These are phyloP conservation scores for Coriaria nepalensis DNA, from an alignment of 306 rosid genomes.

Conservation along the genomic window DNA sequence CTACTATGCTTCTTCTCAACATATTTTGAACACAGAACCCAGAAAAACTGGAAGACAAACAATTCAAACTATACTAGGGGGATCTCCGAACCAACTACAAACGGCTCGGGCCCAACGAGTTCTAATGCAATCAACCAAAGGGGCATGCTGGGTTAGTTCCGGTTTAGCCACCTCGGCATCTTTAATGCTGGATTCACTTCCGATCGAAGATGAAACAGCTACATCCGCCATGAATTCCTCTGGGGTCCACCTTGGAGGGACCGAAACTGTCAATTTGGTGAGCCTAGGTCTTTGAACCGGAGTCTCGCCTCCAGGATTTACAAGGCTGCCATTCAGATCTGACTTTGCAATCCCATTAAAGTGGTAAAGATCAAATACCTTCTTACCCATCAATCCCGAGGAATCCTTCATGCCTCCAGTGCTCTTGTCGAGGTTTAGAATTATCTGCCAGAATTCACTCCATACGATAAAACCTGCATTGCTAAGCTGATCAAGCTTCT, in stretches of 20 bases:
- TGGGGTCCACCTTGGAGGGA: conserved; percentile 97
- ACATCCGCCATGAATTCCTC: conserved; percentile 91
- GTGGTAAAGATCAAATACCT: conserved; percentile 80
- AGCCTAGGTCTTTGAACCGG: conserved; percentile 84
- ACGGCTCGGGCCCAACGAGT: conserved; percentile 89
- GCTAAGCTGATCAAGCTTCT: conserved; percentile 68
- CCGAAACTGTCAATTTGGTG: conserved; percentile 75
- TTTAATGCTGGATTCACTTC: conserved; percentile 40
- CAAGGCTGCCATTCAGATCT: conserved; percentile 66
- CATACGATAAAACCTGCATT: conserved; percentile 78
- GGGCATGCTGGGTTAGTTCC: conserved; percentile 81
- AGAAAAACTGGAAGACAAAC: conserved; percentile 3
- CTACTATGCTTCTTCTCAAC: conserved; percentile 3
- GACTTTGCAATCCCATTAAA: conserved; percentile 98
- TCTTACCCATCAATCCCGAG: conserved; percentile 91
- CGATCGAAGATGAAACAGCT: conserved; percentile 39
- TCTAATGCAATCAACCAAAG: conserved; percentile 87
- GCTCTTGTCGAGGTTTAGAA: conserved; percentile 75
- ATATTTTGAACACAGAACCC: conserved; percentile 2
- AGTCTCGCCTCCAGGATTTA: conserved; percentile 48
- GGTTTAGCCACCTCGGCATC: conserved; percentile 58
- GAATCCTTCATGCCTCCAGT: conserved; percentile 91
- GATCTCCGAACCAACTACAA: conserved; percentile 84
- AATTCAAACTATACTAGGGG: conserved; percentile 84
- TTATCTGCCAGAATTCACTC: conserved; percentile 98